phyloP scores from a whole-genome alignment of 495 filamentous ascomycete species.

The Xylaria castorea region DNA sequence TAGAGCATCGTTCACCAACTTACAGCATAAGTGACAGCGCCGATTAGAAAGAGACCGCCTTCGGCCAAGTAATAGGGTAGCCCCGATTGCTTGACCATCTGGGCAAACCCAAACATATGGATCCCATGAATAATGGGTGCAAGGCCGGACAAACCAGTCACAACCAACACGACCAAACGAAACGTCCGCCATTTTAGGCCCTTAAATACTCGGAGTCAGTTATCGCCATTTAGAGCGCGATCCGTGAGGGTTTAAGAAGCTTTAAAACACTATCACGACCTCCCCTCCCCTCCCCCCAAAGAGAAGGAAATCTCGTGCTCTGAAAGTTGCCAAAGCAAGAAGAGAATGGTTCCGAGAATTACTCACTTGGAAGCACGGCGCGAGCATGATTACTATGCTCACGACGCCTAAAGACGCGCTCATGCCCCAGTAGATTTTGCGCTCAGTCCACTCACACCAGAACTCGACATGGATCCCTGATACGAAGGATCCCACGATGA shows the following conservation, averaged over 20 bases:
- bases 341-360: background rate
- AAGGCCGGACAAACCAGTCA: slow-evolving; percentile 55
- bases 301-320: background rate
- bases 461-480: slow-evolving; percentile 60
- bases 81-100: slow-evolving; percentile 52
- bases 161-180: slow-evolving; percentile 51
- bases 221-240: background rate
- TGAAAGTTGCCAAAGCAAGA: background rate
- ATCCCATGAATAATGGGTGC: slow-evolving; percentile 57
- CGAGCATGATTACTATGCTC: slow-evolving; percentile 47
- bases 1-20: slow-evolving; percentile 32
- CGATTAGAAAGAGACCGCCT: slow-evolving; percentile 44
- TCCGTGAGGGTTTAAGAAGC: background rate
- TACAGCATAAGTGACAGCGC: slow-evolving; percentile 52
- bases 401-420: slow-evolving; percentile 44
- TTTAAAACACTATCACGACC: background rate
- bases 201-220: background rate
- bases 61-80: slow-evolving; percentile 54
- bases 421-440: slow-evolving; percentile 57
- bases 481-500: slow-evolving; percentile 55
- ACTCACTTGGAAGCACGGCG: slow-evolving; percentile 48
- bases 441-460: slow-evolving; percentile 51
- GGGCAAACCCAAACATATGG: slow-evolving; percentile 45
- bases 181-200: slow-evolving; percentile 45
- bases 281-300: too few species aligned